phyloP scores from a whole-genome alignment of 2,329 filamentous ascomycete genomes.

The Botrytis tulipae region DNA sequence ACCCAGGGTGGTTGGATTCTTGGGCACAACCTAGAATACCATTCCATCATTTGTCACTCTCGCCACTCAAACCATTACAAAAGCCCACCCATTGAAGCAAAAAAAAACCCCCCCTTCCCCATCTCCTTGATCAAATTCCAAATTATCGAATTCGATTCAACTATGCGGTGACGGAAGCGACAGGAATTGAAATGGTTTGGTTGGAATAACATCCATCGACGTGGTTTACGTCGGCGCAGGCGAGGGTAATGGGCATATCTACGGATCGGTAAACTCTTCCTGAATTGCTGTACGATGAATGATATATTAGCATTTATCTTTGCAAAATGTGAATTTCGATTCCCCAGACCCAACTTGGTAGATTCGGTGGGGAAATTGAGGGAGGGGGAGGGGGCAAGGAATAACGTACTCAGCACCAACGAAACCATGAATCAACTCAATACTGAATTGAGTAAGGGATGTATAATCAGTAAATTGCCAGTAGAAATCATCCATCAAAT shows the following conservation, averaged over 20 bases:
- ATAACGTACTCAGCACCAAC: conserved; percentile 28
- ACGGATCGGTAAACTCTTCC: conserved; percentile 5
- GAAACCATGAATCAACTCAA: conserved; percentile 32
- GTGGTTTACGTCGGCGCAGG: conserved; percentile 18
- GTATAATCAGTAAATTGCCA: conserved; percentile 30
- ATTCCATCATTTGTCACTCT: not conserved
- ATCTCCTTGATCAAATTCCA: not conserved
- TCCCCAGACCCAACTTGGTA: not conserved
- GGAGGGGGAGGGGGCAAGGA: not conserved
- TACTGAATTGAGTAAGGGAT: conserved; percentile 24
- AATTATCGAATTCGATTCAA: not conserved
- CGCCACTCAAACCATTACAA: not conserved
- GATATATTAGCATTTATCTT: not conserved
- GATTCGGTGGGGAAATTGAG: not conserved
- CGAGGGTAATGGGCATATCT: not conserved
- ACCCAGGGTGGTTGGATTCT: not conserved
- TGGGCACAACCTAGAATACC: not conserved
- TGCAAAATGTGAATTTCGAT: not conserved
- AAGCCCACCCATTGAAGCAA: not conserved
- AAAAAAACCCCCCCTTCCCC: not conserved
- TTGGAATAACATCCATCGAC: conserved; percentile 20
- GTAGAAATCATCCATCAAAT: conserved; percentile 25
- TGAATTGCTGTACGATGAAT: not conserved
- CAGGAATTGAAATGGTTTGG: conserved; percentile 9
- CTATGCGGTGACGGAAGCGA: not conserved